Evolutionary conservation across 2,329 filamentous ascomycete species (phyloP).

Genomic region (Calonectria crousiana): DNA sequence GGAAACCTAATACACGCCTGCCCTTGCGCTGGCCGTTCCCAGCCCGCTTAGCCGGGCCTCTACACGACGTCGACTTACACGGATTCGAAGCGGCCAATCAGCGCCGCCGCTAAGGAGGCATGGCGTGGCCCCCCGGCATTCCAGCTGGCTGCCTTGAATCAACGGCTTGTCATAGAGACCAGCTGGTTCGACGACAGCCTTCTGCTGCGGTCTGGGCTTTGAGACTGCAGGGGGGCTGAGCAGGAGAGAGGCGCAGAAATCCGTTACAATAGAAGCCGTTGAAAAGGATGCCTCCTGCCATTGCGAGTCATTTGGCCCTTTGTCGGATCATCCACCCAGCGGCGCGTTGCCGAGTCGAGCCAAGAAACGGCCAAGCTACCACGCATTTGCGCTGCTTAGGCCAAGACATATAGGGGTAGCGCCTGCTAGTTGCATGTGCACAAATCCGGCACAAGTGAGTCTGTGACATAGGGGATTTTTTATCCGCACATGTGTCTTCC

Average conservation of each 20-base stretch:
- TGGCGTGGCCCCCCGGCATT: background rate
- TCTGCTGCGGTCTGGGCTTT: background rate
- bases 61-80: background rate
- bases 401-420: background rate
- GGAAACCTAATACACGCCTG: background rate
- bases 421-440: background rate
- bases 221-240: background rate
- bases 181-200: background rate
- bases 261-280: background rate
- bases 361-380: conserved; percentile 2
- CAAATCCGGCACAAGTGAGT: background rate
- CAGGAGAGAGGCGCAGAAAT: background rate
- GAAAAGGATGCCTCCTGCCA: background rate
- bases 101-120: background rate
- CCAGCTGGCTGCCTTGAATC: background rate
- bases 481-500: background rate
- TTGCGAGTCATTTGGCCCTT: background rate
- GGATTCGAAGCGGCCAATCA: background rate
- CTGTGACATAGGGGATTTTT: background rate
- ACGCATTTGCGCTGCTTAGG: background rate
- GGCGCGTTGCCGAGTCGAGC: background rate
- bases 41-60: background rate
- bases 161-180: background rate
- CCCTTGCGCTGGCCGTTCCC: background rate
- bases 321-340: background rate